These are phyloP conservation scores for Dunaliella sp. DNA, from an alignment of 139 green algal species.

Conservation along the genomic window DNA sequence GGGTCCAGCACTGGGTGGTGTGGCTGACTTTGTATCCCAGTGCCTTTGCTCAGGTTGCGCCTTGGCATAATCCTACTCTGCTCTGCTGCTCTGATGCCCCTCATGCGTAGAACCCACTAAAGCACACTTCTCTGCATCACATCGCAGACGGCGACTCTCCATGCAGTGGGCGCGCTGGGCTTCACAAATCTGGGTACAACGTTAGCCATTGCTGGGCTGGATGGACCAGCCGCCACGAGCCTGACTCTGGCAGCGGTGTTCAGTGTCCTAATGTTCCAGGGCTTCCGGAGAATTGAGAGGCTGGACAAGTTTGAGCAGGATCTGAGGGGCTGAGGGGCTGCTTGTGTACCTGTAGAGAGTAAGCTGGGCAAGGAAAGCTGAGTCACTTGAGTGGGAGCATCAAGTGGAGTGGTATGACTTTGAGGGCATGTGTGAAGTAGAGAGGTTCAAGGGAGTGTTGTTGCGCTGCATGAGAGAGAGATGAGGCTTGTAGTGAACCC, in stretches of 20 bases:
- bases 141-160: conserved; percentile 55
- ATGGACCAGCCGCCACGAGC: conserved; percentile 28
- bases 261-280: conserved; percentile 43
- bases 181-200: conserved; percentile 68
- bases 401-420: no score
- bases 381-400: no score
- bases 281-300: conserved; percentile 61
- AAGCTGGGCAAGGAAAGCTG: no score
- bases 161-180: conserved; percentile 56
- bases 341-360: no score
- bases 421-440: no score
- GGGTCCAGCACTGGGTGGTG: not conserved
- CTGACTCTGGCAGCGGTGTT: conserved; percentile 50
- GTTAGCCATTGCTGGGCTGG: conserved; percentile 46
- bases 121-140: no score
- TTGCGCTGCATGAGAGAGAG: no score
- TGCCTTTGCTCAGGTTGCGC: not conserved
- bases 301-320: conserved; percentile 87
- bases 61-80: no score
- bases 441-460: no score
- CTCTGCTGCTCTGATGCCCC: no score
- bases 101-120: no score
- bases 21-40: not conserved
- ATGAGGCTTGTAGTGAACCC: no score
- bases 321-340: conserved; percentile 34